Conservation (phyloP, 2,329 filamentous ascomycete genomes). For the Scedosporium minutisporum region DNA sequence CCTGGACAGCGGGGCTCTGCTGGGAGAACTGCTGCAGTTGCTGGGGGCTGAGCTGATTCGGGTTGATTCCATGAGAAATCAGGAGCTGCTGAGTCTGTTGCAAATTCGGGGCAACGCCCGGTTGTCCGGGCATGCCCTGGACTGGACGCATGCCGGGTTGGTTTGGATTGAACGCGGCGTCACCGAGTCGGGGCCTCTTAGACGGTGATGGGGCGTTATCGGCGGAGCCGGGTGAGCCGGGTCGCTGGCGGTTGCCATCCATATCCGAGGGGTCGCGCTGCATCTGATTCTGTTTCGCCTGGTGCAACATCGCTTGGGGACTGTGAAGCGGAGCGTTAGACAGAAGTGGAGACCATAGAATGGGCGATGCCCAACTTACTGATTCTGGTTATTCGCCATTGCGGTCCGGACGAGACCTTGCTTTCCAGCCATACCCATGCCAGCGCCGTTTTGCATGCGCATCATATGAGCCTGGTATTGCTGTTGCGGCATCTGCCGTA, state of each 20-base stretch:
- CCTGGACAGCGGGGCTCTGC: constrained; percentile 52
- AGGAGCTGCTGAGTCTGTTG: constrained; percentile 51
- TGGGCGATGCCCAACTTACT: constrained; percentile 37
- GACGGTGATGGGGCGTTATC: constrained; percentile 89
- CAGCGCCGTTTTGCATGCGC: constrained; percentile 52
- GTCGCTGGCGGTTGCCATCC: constrained; percentile 72
- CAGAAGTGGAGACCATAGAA: neutral
- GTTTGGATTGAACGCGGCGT: constrained; percentile 61
- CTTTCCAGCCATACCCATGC: constrained; percentile 49
- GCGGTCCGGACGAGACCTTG: constrained; percentile 59
- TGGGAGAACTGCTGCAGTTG: constrained; percentile 60
- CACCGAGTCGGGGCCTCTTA: constrained; percentile 74
- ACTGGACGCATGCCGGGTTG: constrained; percentile 58
- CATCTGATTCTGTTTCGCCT: constrained; percentile 71
- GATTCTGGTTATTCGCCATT: constrained; percentile 67
- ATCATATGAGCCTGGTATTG: constrained; percentile 55
- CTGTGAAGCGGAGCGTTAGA: constrained; percentile 25
- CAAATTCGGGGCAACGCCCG: constrained; percentile 43
- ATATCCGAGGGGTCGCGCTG: constrained; percentile 79
- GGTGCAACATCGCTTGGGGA: constrained; percentile 58
- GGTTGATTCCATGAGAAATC: constrained; percentile 63
- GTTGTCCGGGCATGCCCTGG: constrained; percentile 63
- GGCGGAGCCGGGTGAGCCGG: constrained; percentile 70
- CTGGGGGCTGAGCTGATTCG: constrained; percentile 60
- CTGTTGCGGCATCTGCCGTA: constrained; percentile 58